These are phyloP conservation scores for Epichloe sibirici DNA, from an alignment of 2,329 filamentous ascomycete genomes.

Conservation along the genomic window DNA sequence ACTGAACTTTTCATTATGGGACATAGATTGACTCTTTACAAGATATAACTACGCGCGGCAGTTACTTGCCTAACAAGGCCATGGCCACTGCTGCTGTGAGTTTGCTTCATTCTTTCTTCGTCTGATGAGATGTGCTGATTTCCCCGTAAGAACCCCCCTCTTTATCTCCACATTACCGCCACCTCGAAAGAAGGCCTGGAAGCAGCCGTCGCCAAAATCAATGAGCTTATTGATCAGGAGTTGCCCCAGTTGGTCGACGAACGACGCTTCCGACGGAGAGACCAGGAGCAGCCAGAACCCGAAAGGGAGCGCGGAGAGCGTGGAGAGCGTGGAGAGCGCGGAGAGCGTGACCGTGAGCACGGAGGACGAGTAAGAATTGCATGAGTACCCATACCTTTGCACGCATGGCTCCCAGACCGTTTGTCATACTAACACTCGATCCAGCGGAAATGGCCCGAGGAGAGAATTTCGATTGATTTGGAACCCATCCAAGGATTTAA, in stretches of 20 bases:
- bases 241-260: conserved; percentile 92
- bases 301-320: conserved; percentile 41
- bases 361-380: conserved; percentile 52
- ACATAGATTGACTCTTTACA: conserved; percentile 39
- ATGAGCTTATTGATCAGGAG: conserved; percentile 93
- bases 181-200: conserved; percentile 87
- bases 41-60: conserved; percentile 98
- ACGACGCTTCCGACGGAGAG: conserved; percentile 74
- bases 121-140: not conserved
- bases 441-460: conserved; percentile 97
- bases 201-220: conserved; percentile 72
- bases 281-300: conserved; percentile 56
- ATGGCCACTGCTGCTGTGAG: conserved; percentile 89
- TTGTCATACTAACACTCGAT: not conserved
- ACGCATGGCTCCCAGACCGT: not conserved
- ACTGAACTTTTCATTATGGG: conserved; percentile 17
- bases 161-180: conserved; percentile 93
- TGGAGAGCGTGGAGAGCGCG: conserved; percentile 36
- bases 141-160: conserved; percentile 65
- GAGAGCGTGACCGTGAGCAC: conserved; percentile 55
- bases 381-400: not conserved
- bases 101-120: conserved; percentile 9
- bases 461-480: conserved; percentile 81
- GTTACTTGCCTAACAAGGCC: conserved; percentile 92
- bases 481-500: conserved; percentile 94